Conservation (phyloP, 2,329 filamentous ascomycete genomes). For the Aotearoamyces nothofagi region DNA sequence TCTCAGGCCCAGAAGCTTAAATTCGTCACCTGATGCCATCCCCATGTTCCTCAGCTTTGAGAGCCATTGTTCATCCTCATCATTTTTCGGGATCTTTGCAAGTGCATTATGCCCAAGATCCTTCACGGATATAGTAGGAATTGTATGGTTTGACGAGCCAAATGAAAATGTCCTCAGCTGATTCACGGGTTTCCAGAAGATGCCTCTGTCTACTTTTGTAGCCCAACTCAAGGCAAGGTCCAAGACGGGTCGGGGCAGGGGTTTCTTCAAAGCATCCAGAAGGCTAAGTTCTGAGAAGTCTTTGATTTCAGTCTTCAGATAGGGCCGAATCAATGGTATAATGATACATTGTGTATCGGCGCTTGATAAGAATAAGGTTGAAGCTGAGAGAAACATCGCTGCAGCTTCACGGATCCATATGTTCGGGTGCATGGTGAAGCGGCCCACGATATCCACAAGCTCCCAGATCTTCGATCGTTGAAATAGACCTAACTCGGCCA, state of each 20-base stretch:
- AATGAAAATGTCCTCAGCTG: conserved; percentile 57
- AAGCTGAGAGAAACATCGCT: conserved; percentile 65
- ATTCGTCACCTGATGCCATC: conserved; percentile 68
- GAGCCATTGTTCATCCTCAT: conserved; percentile 94
- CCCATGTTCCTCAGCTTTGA: conserved; percentile 70
- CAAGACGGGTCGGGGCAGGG: conserved; percentile 64
- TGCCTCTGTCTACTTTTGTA: conserved; percentile 58
- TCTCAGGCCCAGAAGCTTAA: conserved; percentile 70
- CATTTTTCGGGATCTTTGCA: conserved; percentile 55
- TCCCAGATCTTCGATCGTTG: conserved; percentile 79
- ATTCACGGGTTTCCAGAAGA: conserved; percentile 74
- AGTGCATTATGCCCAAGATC: conserved; percentile 43
- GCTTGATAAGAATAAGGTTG: conserved; percentile 57
- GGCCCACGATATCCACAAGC: conserved; percentile 64
- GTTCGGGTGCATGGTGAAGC: conserved; percentile 89
- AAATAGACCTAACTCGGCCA: conserved; percentile 77
- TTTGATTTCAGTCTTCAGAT: conserved; percentile 58
- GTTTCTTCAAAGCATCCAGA: conserved; percentile 70
- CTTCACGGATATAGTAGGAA: conserved; percentile 37
- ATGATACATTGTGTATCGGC: conserved; percentile 78
- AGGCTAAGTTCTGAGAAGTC: conserved; percentile 58
- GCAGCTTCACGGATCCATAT: conserved; percentile 89
- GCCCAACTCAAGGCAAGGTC: conserved; percentile 84
- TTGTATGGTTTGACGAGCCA: conserved; percentile 35
- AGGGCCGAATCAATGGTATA: conserved; percentile 65